Evolutionary conservation across 169 alveolate species (phyloP).

Genomic region (Theileria equi): DNA sequence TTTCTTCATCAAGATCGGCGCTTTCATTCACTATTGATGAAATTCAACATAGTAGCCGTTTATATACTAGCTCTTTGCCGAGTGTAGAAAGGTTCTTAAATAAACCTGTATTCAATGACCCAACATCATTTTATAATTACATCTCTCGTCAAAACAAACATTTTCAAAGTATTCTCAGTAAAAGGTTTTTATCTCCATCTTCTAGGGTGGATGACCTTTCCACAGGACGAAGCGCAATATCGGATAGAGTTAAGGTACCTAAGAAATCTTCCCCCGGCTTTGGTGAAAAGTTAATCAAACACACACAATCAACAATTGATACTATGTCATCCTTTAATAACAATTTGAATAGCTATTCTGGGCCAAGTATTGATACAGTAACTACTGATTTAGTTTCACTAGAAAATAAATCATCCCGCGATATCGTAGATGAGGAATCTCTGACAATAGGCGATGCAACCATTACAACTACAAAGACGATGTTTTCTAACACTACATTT

Average conservation of each 20-base stretch:
- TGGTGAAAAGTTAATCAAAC: no score
- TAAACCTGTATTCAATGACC: conserved; percentile 4
- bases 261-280: no score
- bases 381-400: conserved; percentile 9
- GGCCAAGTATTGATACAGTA: conserved; percentile 2
- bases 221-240: conserved; percentile 2
- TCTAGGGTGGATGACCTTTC: neutral
- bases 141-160: conserved; percentile 33
- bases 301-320: no score
- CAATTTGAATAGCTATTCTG: neutral
- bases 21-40: neutral
- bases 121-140: conserved; percentile 29
- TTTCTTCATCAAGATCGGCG: no score
- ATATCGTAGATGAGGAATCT: conserved; percentile 5
- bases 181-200: conserved; percentile 14
- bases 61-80: neutral
- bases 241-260: neutral
- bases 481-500: neutral
- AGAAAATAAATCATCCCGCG: neutral
- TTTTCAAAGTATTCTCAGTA: conserved; percentile 26
- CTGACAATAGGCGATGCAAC: conserved; percentile 9
- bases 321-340: conserved; percentile 2
- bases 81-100: conserved; percentile 1
- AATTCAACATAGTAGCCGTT: neutral
- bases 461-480: neutral